Conservation (phyloP, 1,139 yeast genomes). For the Magnusiomyces paraingens region DNA sequence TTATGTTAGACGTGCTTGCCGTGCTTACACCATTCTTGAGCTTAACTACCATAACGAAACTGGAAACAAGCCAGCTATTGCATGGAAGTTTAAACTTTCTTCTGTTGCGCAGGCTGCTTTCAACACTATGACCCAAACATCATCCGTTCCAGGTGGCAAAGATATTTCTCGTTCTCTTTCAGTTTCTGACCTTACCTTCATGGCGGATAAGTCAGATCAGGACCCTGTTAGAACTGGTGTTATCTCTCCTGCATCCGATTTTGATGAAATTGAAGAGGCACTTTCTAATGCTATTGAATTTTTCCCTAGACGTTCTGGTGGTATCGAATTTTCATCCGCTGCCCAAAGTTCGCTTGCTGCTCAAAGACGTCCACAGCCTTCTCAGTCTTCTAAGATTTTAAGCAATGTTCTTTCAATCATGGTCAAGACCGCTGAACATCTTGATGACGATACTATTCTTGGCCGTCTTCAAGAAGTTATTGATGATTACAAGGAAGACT, state of each 20-base stretch:
- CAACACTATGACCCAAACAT: constrained; percentile 23
- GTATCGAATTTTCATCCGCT: constrained; percentile 24
- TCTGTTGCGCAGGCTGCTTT: constrained; percentile 56
- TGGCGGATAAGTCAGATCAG: constrained; percentile 57
- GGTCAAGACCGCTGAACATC: constrained; percentile 68
- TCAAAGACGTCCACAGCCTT: constrained; percentile 31
- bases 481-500: constrained; percentile 62
- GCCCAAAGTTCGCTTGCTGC: constrained; percentile 32
- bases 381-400: constrained; percentile 36
- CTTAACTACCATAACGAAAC: constrained; percentile 53
- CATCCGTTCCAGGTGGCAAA: constrained; percentile 19
- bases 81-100: constrained; percentile 90
- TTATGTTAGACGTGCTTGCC: constrained; percentile 91
- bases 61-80: constrained; percentile 58
- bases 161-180: constrained; percentile 70
- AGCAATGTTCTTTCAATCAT: constrained; percentile 79
- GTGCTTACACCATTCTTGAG: constrained; percentile 86
- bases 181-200: constrained; percentile 83
- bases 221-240: constrained; percentile 79
- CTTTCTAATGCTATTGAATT: constrained; percentile 69
- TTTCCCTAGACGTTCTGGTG: constrained; percentile 43
- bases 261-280: constrained; percentile 86
- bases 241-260: constrained; percentile 70
- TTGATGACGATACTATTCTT: constrained; percentile 63
- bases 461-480: constrained; percentile 57